A percentile compares a stretch with the other conserved stretches of the same genome.
Conservation (phyloP, 306 rosid genomes). For the Prinsepia uniflora region DNA sequence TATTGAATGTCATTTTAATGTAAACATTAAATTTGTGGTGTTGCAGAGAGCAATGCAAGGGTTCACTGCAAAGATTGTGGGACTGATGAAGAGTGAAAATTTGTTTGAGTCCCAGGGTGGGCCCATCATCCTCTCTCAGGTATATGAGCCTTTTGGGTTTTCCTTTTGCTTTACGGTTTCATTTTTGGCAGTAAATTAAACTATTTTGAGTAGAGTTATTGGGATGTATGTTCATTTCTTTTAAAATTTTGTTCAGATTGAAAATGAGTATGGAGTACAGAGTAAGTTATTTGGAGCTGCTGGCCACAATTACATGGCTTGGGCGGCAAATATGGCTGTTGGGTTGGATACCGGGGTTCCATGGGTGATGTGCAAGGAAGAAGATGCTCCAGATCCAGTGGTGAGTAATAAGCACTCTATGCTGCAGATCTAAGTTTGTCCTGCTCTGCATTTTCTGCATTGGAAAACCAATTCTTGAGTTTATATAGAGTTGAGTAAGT, state of each 20-base stretch:
- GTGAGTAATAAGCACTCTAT: conserved; percentile 40
- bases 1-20: background rate
- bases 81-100: conserved; percentile 84
- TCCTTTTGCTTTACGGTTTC: background rate
- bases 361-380: conserved; percentile 99
- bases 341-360: conserved; percentile 93
- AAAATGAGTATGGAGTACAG: conserved; percentile 89
- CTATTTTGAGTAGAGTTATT: conserved; percentile 22
- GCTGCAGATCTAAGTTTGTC: conserved; percentile 8
- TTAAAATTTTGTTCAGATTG: conserved; percentile 54
- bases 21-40: conserved; percentile 20
- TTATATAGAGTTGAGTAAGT: background rate
- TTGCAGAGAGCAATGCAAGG: conserved; percentile 94
- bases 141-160: conserved; percentile 19
- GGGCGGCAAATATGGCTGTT: conserved; percentile 99
- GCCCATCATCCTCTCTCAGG: conserved; percentile 99
- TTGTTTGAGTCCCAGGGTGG: conserved; percentile 97
- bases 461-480: background rate
- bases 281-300: conserved; percentile 77
- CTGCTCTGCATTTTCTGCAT: conserved; percentile 5
- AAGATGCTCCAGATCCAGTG: conserved; percentile 99
- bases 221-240: conserved; percentile 17
- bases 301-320: conserved; percentile 75
- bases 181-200: background rate
- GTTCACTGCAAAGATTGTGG: conserved; percentile 92